Base-by-base conservation (phyloP, 2,329 filamentous ascomycete species). In the Fusarium tuaranense region DNA sequence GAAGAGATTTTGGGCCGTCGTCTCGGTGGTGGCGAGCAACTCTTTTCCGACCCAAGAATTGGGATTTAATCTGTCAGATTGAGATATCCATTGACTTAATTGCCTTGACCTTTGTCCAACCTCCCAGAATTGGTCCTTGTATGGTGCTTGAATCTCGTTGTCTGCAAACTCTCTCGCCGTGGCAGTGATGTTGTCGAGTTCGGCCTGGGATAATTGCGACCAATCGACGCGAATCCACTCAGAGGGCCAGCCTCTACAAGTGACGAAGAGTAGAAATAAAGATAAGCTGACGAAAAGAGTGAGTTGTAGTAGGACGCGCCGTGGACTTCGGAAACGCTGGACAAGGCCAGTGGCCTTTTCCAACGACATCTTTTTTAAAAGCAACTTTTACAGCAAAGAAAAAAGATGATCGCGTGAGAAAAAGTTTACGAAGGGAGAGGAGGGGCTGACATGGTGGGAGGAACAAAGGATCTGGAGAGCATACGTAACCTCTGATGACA, bases 41-140 rank as follows among this genome's bases (percentile, higher is more conserved):
- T 72, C 48, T 18, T 38, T 36, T 7, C 36, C 36, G 27, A 51
- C 63, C 1, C 16, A 38, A 0, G 48, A 70, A 20, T 53, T 63
- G 1, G 51, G 20, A 1, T 55, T 25, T 2, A 68, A 25, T 2
- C 10, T 32, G 38, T 77, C 67, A 8, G 55, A 62, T 6, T 20
- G 32, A 8, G 41, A 48, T 12, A 80, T 27, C 78, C 73, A 75
- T 7, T 51, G 38, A 12, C 63, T 63, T 2, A 75, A 44, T 5
- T 66, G 22, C 9, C 63, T 65, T 4, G 72, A 68, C 2, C 81
- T 71, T 20, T 79, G 78, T 4, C 81, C 81, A 3, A 78, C 71
- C 44, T 82, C 80, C 66, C 80, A 81, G 32, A 82, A 82, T 0
- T 77, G 55, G 2, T 75, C 63, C 18, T 78, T 79, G 70, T 80